Evolutionary conservation across 495 filamentous ascomycete species (phyloP).

Genomic region (Lepidopterella palustris): DNA sequence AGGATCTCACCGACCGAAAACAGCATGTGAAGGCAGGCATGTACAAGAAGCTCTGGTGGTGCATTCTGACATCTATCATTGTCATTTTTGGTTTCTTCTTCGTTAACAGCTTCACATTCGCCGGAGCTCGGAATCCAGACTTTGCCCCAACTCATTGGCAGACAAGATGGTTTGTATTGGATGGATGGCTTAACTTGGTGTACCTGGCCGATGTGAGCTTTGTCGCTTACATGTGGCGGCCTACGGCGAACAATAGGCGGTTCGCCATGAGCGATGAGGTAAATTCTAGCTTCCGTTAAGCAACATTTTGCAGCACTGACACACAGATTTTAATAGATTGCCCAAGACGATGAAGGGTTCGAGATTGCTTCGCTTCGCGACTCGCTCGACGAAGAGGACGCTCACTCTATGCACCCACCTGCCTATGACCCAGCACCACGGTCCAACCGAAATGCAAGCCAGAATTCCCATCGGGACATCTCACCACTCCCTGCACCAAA

Average conservation of each 20-base stretch:
- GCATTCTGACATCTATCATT: slow-evolving; percentile 82
- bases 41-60: slow-evolving; percentile 99
- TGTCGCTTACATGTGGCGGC: slow-evolving; percentile 95
- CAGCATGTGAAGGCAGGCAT: slow-evolving; percentile 89
- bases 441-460: not conserved
- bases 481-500: slow-evolving; percentile 39
- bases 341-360: slow-evolving; percentile 97
- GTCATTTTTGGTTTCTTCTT: slow-evolving; percentile 97
- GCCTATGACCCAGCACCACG: slow-evolving; percentile 24
- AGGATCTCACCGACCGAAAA: slow-evolving; percentile 87
- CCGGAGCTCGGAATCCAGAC: slow-evolving; percentile 69
- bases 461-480: slow-evolving; percentile 24
- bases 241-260: slow-evolving; percentile 90
- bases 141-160: slow-evolving; percentile 96
- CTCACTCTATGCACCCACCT: slow-evolving; percentile 10
- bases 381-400: slow-evolving; percentile 60
- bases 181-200: slow-evolving; percentile 95
- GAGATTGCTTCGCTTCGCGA: slow-evolving; percentile 92
- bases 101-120: slow-evolving; percentile 90
- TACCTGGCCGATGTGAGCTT: slow-evolving; percentile 88
- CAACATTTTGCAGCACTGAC: slow-evolving; percentile 27
- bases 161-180: slow-evolving; percentile 91
- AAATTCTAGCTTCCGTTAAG: slow-evolving; percentile 22
- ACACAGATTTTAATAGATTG: slow-evolving; percentile 55
- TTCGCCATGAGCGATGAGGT: slow-evolving; percentile 99